These are phyloP conservation scores for Neofusicoccum cordaticola DNA, from an alignment of 2,329 filamentous ascomycete genomes.

Conservation along the genomic window DNA sequence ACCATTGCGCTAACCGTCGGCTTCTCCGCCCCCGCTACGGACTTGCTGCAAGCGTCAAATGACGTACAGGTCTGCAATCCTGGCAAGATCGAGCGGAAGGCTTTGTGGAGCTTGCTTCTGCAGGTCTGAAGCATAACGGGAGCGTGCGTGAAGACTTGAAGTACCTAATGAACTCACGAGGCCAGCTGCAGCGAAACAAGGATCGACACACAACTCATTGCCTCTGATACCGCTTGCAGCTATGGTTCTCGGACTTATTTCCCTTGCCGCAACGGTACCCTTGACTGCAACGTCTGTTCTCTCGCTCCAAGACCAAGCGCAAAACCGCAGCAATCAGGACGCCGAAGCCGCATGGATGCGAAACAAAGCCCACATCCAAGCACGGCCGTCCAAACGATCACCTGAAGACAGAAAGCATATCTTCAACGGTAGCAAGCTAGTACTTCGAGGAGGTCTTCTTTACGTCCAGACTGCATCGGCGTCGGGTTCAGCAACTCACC, in stretches of 20 bases:
- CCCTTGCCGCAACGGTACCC: neutral
- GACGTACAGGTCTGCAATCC: too few species aligned
- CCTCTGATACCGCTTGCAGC: neutral
- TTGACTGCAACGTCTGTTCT: neutral
- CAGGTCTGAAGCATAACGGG: too few species aligned
- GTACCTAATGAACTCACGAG: too few species aligned
- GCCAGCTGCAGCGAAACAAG: too few species aligned
- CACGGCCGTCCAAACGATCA: neutral
- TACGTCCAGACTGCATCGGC: neutral
- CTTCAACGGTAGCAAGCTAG: neutral
- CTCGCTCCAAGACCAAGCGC: neutral
- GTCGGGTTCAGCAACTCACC: conserved; percentile 34
- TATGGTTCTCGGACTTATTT: neutral
- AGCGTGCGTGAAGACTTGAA: too few species aligned
- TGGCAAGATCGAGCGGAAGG: too few species aligned
- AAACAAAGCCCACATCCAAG: neutral
- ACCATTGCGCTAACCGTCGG: too few species aligned
- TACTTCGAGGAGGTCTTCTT: neutral
- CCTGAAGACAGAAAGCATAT: neutral
- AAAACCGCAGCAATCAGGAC: neutral
- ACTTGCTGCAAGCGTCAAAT: too few species aligned
- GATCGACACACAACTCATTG: too few species aligned
- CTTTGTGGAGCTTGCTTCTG: too few species aligned
- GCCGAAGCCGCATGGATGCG: neutral
- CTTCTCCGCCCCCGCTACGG: too few species aligned